Conservation (phyloP, 768 basidiomycete species). For the Goffeauzyma gilvescens region DNA sequence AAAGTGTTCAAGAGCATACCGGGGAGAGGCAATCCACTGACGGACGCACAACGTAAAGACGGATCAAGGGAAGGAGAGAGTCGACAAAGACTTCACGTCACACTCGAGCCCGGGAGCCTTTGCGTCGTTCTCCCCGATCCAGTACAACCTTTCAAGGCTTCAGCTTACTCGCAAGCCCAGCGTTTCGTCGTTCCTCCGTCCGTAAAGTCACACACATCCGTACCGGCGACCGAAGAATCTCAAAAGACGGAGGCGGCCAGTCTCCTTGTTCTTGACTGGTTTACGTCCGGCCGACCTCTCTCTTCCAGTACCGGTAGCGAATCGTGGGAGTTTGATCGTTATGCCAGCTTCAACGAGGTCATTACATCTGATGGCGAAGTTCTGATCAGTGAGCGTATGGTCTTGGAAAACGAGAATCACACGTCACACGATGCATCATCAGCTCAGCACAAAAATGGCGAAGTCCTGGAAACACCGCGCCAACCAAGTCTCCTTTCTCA, state of each 20-base stretch:
- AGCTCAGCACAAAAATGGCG: neutral
- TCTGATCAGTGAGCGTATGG: constrained; percentile 55
- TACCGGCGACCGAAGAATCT: constrained; percentile 34
- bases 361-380: constrained; percentile 42
- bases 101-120: constrained; percentile 39
- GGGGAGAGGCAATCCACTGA: constrained; percentile 33
- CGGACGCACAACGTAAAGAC: constrained; percentile 10
- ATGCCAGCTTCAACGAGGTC: constrained; percentile 71
- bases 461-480: constrained; percentile 17
- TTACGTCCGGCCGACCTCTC: constrained; percentile 57
- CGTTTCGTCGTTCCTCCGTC: constrained; percentile 44
- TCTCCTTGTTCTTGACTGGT: constrained; percentile 67
- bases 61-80: constrained; percentile 31
- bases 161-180: constrained; percentile 68
- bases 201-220: constrained; percentile 21
- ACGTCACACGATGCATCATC: neutral
- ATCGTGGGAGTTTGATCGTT: constrained; percentile 71
- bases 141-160: constrained; percentile 72
- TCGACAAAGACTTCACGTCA: constrained; percentile 45
- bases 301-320: constrained; percentile 38
- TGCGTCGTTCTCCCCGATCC: constrained; percentile 79
- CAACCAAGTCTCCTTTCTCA: constrained; percentile 17
- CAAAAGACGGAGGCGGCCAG: constrained; percentile 37
- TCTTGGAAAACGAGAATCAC: constrained; percentile 42
- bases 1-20: constrained; percentile 76